Evolutionary conservation across 192 early-diverging fungal genomes (phyloP), one percentile per base, ranked within the genome.

Genomic region (Kappamyces sp.): DNA sequence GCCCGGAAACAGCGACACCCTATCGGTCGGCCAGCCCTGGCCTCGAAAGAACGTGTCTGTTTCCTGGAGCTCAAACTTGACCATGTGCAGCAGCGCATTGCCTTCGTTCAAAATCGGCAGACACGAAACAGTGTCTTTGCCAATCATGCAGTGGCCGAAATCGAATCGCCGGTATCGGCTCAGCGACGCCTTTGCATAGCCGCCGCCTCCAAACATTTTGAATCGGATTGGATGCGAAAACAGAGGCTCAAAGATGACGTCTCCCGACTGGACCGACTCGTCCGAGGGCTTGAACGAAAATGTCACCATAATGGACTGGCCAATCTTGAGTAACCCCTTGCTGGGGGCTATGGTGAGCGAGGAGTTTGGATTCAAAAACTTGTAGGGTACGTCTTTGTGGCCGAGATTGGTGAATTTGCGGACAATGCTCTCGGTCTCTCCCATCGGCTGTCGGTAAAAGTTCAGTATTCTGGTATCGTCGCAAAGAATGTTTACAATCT

Each of bases 61-160:
- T 33, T 80, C 77, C 36, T 64, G 54, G 8, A 84, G 45, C 12
- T 80, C 72, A 54, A 84, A 80, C 14, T 71, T 65, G 11, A 70
- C 75, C 40, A 84, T 57, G 62, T 84, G 79, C 9, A 84, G 61
- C 2, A 84, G 62, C 1, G 82, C 82, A 57, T 77, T 84, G n/a
- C 82, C 82, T 66, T 84, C 80, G 59, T 84, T 84, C 9, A 65
- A 67, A 39, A 84, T 77, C 8, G 82, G 82, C 11, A 84, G 60
- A 35, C 70, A 70, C 15, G 78, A 80, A 33, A 68, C 64, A 4
- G 80, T 80, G 48, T 84, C 78, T 41, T 84, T 84, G 22, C 82
- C 82, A 41, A 82, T 81, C 76, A 83, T 80, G 60, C 82, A 84
- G 55, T 84, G 77, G 22, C 82, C 82, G 58, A 84, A 84, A 59